Evolutionary conservation across 2,329 filamentous ascomycete genomes (phyloP), one percentile per base, ranked within the genome.

Genomic region (Penicillium occitanis): DNA sequence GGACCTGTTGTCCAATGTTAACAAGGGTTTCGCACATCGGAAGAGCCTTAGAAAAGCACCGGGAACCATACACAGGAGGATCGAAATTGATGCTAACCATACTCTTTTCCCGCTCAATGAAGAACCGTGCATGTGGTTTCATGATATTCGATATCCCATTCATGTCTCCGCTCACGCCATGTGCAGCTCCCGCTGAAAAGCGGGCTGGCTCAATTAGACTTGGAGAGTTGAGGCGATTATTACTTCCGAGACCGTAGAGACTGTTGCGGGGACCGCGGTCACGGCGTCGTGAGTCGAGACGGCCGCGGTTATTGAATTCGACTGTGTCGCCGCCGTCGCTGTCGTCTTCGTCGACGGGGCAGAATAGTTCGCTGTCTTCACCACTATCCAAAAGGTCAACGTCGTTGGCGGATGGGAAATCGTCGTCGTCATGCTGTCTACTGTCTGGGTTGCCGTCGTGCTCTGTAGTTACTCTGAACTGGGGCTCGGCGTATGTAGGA

Each of bases 1-100:
- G 11, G 91, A 92, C 8, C 85, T 87, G 68, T 37, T n/a, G 42
- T 58, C 1, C 7, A 42, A 63, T 44, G 50, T 70, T 68, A 71
- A 68, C n/a, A 61, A 57, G 22, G 28, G 2, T n/a, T 25, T 25
- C 5, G 7, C 22, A 17, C 48, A 51, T 14, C 13, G 48, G n/a
- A 11, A 48, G 44, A 48, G 44, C 13, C 13, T 22, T 28, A 51
- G 44, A 61, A 46, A 10, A 57, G 7, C 25, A 25, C 25, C 25
- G 44, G 8, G 10, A 11, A n/a, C 71, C 78, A 55, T 78, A 80
- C 78, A 75, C 76, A 63, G 78, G 78, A 13, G 78, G 78, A 66
- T 80, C 78, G 63, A 98, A 97, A 66, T 87, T 89, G 72, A 98
- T 90, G 14, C 90, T 93, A 71, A 95, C 94, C 77, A 90, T 92